These are phyloP conservation scores for Pholiota adiposa DNA, from an alignment of 1,284 basidiomycete genomes.

Conservation along the genomic window DNA sequence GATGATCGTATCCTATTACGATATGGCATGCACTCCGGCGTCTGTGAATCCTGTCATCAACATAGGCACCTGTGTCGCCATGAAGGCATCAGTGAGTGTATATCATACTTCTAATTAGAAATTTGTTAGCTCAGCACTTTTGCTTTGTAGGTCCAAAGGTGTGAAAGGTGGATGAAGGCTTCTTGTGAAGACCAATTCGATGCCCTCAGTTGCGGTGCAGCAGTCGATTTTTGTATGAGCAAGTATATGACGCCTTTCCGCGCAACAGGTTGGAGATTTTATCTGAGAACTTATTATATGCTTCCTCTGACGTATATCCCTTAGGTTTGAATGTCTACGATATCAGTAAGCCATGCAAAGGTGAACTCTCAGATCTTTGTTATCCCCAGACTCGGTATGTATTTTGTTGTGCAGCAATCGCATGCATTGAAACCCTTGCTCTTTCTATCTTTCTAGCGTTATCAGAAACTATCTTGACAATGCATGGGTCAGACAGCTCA, in stretches of 20 bases:
- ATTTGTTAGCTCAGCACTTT: not conserved
- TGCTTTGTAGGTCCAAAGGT: constrained; percentile 44
- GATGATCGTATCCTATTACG: constrained; percentile 49
- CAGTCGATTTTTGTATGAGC: constrained; percentile 48
- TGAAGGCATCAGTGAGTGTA: constrained; percentile 50
- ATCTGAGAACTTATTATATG: not conserved
- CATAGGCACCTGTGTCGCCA: constrained; percentile 49
- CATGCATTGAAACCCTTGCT: not conserved
- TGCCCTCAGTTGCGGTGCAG: constrained; percentile 54
- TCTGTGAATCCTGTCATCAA: constrained; percentile 45
- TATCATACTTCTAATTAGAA: not conserved
- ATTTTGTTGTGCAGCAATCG: not conserved
- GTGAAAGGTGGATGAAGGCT: constrained; percentile 49
- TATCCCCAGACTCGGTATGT: constrained; percentile 52
- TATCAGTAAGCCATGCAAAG: constrained; percentile 58
- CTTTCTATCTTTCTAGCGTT: constrained; percentile 36
- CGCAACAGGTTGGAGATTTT: constrained; percentile 35
- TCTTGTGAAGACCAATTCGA: constrained; percentile 55
- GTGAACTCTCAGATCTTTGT: constrained; percentile 36
- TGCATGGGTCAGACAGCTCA: constrained; percentile 49
- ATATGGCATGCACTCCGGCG: constrained; percentile 54
- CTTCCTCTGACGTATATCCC: not conserved
- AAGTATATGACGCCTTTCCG: constrained; percentile 31
- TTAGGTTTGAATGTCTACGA: constrained; percentile 60
- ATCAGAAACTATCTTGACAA: constrained; percentile 59